Evolutionary conservation across 2,329 filamentous ascomycete species (phyloP).

Genomic region (Penicillium janthinellum): DNA sequence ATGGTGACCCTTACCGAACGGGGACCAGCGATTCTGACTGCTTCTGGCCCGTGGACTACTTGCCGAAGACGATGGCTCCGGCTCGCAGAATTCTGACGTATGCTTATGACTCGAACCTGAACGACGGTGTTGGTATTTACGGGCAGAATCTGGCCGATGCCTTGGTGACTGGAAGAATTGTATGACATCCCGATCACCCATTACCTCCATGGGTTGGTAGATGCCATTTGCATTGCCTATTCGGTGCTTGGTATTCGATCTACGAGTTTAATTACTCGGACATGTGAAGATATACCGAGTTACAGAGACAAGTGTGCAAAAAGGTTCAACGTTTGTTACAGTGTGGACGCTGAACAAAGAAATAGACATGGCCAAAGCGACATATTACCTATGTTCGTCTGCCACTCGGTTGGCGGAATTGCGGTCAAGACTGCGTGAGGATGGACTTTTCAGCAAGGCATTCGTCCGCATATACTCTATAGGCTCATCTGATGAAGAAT

Average conservation of each 20-base stretch:
- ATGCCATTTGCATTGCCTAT: not conserved
- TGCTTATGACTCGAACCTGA: slow-evolving; percentile 66
- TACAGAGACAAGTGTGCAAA: no score
- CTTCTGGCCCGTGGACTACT: slow-evolving; percentile 70
- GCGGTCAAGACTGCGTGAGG: not conserved
- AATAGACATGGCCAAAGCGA: no score
- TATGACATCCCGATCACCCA: slow-evolving; percentile 23
- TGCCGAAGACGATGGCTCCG: slow-evolving; percentile 62
- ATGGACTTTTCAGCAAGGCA: not conserved
- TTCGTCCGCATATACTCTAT: slow-evolving; percentile 18
- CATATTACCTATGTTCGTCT: no score
- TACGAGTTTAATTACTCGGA: no score
- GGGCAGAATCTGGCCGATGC: slow-evolving; percentile 31
- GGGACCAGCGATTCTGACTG: slow-evolving; percentile 53
- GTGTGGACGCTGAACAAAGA: no score
- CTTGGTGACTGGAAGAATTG: slow-evolving; percentile 63
- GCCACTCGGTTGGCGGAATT: no score
- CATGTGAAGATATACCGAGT: no score
- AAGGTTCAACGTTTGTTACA: no score
- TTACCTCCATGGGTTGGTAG: no score
- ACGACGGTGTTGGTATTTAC: not conserved
- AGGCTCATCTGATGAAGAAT: slow-evolving; percentile 19
- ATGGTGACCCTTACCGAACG: slow-evolving; percentile 65
- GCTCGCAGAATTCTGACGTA: slow-evolving; percentile 69
- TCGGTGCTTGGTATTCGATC: not conserved